Base-by-base conservation (phyloP, 371 early-diverging fungal genomes). In the Gilbertella persicaria region DNA sequence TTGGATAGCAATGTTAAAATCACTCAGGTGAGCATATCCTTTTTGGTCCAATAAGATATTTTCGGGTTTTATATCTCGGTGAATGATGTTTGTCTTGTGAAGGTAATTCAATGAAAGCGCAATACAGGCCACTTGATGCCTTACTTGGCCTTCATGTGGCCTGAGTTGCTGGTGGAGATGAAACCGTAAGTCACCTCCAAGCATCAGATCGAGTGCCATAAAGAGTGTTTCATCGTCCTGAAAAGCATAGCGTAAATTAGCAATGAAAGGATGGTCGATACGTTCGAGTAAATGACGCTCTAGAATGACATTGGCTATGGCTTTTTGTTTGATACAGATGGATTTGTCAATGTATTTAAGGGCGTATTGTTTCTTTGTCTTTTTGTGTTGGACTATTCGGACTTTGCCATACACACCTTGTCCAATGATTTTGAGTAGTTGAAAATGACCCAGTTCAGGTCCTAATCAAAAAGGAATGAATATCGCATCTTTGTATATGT, bases 1-100 rank as follows among this genome's bases (percentile, higher is more conserved):
- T 46, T 78, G 78, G 6, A 82, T 78, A 10, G 91, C 91, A 56
- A 89, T 85, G 64, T 91, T 91, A 57, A 95, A 95, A 71, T 95
- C 95, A 4, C 91, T 87, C 44, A 95, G 63, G 50, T 91, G 90
- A 5, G 85, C 87, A 57, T 93, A 91, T 14, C 94, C 94, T 23
- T 81, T 72, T 33, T 78, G 80, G 53, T 93, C 93, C 42, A 96
- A 63, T 23, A 98, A 67, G 4, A 96, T 85, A 66, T 96, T 95
- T 61, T 95, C 96, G 0, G 96, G 96, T 62, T 93, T 93, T 37
- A 93, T 56, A 64, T 96, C 95, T 48, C 94, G 64, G 50, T 85
- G 87, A 38, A 71, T 71, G 41, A 86, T 79, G 3, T 65, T 48
- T 23, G 78, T 63, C n/a, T 64, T 47, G 58, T 92, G 93, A 8